Evolutionary conservation across 345 rosid genomes (phyloP), one percentile per base, ranked within the genome.

Genomic region (Dipteronia sinensis): DNA sequence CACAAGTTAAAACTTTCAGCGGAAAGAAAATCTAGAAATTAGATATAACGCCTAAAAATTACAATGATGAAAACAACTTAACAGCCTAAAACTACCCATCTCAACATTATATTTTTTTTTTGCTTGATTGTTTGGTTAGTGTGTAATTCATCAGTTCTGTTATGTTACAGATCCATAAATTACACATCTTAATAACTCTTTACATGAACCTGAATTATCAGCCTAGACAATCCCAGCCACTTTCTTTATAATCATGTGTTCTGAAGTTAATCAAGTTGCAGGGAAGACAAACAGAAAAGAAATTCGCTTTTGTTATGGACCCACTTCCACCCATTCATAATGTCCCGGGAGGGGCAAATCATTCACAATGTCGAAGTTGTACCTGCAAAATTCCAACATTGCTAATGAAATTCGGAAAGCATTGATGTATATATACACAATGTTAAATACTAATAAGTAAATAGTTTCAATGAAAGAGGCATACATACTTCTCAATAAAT

Each of bases 311-410:
- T 27, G 70, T 88, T 83, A 89, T 27, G 88, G 94, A 72, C 53
- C 16, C 76, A 87, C 76, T 88, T 86, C 89, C 72, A 81, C 89
- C 98, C 98, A 93, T 38, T 90, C 93, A 38, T 86, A 93, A 23
- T 90, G 91, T 34, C n/a, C 98, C 0, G 92, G 87, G n/a, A 93
- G 88, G 22, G 98, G 98, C 70, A 77, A 22, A 34, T 89, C 98
- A 55, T 84, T 91, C 74, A 79, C 83, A 10, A 89, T 62, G 80
- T 95, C 98, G 79, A 90, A 95, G 93, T 95, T 91, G 80, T 91
- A 93, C 88, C 97, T 93, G 89, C 81, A 84, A 78, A 49, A 56
- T 27, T 58, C 65, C 65, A n/a, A 29, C n/a, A 64, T 29, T 29
- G 34, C 34, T 29, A 29, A 29, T 29, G 34, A n/a, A 29, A 29